Conservation (phyloP, 441 rosid species). For the Pelargonium fulgidum region DNA sequence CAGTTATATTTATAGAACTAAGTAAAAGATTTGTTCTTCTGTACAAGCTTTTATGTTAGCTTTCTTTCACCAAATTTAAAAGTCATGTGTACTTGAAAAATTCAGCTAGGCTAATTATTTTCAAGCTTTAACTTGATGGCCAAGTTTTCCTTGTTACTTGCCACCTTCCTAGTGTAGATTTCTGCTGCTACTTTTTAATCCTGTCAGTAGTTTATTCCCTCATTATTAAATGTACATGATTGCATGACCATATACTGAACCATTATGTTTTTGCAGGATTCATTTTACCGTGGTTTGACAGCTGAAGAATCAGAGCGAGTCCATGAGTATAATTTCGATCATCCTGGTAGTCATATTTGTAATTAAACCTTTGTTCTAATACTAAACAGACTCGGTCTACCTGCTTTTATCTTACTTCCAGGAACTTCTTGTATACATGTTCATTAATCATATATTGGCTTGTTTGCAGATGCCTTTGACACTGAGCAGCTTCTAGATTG, state of each 20-base stretch:
- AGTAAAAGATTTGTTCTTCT: no score
- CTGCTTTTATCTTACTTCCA: neutral
- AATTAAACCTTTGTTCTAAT: conserved; percentile 1
- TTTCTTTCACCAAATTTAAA: no score
- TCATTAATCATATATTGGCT: conserved; percentile 1
- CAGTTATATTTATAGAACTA: neutral
- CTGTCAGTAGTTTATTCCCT: neutral
- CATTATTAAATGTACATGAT: neutral
- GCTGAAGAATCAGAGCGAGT: conserved; percentile 65
- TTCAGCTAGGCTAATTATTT: no score
- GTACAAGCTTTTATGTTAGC: no score
- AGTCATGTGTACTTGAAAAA: no score
- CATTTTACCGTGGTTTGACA: conserved; percentile 89
- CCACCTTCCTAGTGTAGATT: neutral
- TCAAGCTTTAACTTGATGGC: no score
- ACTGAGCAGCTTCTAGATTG: conserved; percentile 95
- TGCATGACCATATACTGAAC: neutral
- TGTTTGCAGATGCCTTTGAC: conserved; percentile 74
- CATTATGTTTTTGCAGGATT: conserved; percentile 50
- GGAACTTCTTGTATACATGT: neutral
- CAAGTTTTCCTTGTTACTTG: conserved; percentile 1
- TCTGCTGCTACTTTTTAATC: neutral
- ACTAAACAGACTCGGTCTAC: neutral
- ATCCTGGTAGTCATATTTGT: conserved; percentile 55
- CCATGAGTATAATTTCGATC: conserved; percentile 94